Evolutionary conservation across 2,329 filamentous ascomycete species (phyloP), one percentile per base, ranked within the genome.

Genomic region (Domatiomyces catenatus): DNA sequence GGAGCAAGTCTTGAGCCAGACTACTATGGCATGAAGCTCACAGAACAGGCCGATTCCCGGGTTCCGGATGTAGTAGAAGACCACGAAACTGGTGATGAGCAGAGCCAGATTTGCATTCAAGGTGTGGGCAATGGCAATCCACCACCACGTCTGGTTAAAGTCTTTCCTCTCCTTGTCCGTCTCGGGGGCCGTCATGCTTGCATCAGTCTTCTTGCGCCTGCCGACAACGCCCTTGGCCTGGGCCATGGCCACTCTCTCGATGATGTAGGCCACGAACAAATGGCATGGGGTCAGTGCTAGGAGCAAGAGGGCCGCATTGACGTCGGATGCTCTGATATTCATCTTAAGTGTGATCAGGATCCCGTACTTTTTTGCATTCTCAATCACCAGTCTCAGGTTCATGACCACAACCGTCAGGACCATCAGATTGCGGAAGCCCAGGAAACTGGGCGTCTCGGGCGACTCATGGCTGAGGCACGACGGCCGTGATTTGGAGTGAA

Each of bases 391-490:
- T 56, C 92, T 82, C 48, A 98, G 69, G 64, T 98, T 98, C 61
- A 89, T 92, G 47, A 90, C 87, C 62, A 96, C 80, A 54, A 94
- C 70, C 39, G 95, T 86, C 62, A 96, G 82, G 42, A 94, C 85
- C 86, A 95, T 94, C 56, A 98, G 76, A 64, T 98, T 98, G 53
- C 90, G 76, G 64, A 98, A 96, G 0, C 92, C 92, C 15, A 94
- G 70, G 63, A 95, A 96, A 65, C 86, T 94, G 19, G 89, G 86
- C 1, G 81, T 73, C 8, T 71, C 71, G 45, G 77, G 69, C 1
- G 86, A 78, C 64, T 96, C 92, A 61, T 89, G 84, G 68, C 87
- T 94, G 46, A 96, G 74, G 60, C 84, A 88, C 20, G 90, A 94
- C 6, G 84, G 79, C 52, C 80, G 78, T 39, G 76, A 68, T 59